Conservation (phyloP, 306 rosid species). For the Ammopiptanthus mongolicus region DNA sequence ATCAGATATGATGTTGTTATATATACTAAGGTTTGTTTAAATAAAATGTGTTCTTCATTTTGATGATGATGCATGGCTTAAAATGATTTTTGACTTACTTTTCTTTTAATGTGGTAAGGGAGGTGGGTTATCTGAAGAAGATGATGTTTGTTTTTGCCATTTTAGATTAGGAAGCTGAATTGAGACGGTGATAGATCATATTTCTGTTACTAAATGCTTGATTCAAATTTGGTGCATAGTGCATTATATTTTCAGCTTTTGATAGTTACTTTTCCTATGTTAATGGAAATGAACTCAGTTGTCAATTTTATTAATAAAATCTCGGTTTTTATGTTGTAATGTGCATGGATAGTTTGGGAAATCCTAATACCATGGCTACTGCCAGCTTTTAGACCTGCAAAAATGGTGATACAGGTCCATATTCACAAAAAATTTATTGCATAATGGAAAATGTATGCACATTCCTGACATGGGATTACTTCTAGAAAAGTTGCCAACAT, state of each 20-base stretch:
- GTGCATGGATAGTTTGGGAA: neutral
- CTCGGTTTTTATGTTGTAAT: neutral
- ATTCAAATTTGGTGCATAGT: neutral
- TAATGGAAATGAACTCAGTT: too few species aligned
- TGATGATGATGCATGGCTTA: too few species aligned
- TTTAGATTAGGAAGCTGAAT: neutral
- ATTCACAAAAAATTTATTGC: neutral
- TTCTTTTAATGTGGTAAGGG: too few species aligned
- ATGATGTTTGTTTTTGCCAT: too few species aligned
- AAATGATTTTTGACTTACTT: too few species aligned
- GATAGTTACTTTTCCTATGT: neutral
- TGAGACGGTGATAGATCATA: neutral
- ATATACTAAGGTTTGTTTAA: too few species aligned
- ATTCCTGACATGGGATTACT: too few species aligned
- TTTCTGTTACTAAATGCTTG: neutral
- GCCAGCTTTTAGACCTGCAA: neutral
- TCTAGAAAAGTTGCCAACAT: neutral
- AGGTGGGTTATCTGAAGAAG: too few species aligned
- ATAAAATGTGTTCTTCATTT: too few species aligned
- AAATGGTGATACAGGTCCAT: neutral
- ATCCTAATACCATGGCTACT: neutral
- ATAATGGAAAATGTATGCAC: too few species aligned
- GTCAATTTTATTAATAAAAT: too few species aligned
- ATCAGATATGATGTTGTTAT: too few species aligned
- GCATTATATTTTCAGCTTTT: neutral